phyloP scores from a whole-genome alignment of 139 green algal genomes.

The Zygnema circumcarinatum region DNA sequence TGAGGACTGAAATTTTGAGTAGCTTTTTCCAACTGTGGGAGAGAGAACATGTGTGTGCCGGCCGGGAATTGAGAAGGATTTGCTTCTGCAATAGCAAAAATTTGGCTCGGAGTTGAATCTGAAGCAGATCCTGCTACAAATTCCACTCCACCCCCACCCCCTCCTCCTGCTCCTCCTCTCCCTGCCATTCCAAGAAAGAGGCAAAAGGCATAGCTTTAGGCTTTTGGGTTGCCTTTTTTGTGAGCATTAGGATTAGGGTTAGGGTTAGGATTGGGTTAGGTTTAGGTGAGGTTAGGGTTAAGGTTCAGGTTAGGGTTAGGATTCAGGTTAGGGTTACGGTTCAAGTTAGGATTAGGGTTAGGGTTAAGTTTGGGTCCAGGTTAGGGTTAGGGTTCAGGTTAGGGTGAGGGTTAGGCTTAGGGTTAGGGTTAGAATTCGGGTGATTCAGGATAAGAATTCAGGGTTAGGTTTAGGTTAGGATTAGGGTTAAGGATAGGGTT shows the following conservation, averaged over 20 bases:
- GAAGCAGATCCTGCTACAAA: neutral
- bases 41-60: conserved; percentile 11
- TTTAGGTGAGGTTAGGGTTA: no score
- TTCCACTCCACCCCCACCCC: neutral
- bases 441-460: neutral
- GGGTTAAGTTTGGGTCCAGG: no score
- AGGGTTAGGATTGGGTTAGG: no score
- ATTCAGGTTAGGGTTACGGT: neutral
- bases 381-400: no score
- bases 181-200: neutral
- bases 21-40: neutral
- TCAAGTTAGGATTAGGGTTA: neutral
- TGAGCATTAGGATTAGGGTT: no score
- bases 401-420: no score
- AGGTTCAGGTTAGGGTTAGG: neutral
- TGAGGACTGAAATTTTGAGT: conserved; percentile 8
- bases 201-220: neutral
- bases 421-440: no score
- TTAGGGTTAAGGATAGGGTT: neutral
- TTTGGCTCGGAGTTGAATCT: neutral
- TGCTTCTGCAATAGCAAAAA: neutral
- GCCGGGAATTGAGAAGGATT: neutral
- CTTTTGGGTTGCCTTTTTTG: neutral
- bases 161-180: conserved; percentile 4
- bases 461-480: neutral